Percentiles rank a stretch among this genome's conserved stretches.
Evolutionary conservation across 2,329 filamentous ascomycete species (phyloP).

Genomic region (Fusarium xylarioides): DNA sequence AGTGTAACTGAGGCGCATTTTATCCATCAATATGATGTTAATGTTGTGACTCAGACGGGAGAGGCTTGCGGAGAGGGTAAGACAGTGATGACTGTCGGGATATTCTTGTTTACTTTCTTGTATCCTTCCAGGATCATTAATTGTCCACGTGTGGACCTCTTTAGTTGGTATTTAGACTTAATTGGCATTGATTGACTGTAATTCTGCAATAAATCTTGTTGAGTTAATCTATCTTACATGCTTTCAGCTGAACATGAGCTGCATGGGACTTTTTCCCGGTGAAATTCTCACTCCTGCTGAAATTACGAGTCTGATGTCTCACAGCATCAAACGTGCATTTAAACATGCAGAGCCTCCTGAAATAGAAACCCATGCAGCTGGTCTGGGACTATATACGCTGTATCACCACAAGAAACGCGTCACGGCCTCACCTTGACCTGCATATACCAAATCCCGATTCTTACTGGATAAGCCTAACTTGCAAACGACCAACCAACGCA

Average conservation of each 20-base stretch:
- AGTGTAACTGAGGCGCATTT: slow-evolving; percentile 40
- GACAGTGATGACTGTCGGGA: background rate
- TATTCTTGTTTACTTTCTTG: slow-evolving; percentile 11
- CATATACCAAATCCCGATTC: background rate
- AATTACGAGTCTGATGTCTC: background rate
- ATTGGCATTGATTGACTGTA: background rate
- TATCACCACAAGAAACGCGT: background rate
- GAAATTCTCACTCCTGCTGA: background rate
- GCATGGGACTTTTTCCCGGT: background rate
- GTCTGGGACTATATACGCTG: background rate
- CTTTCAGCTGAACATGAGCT: background rate
- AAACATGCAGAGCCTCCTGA: background rate
- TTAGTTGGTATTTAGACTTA: background rate
- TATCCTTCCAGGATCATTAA: background rate
- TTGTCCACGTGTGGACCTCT: background rate
- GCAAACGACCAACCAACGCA: background rate
- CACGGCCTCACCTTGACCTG: background rate
- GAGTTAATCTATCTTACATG: background rate
- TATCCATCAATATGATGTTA: background rate
- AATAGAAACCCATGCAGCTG: background rate
- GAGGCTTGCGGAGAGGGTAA: slow-evolving; percentile 12
- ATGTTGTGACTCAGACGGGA: background rate
- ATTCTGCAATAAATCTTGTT: background rate
- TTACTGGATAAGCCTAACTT: background rate
- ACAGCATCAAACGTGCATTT: background rate